A percentile compares a stretch with the other conserved stretches of the same genome.
These are phyloP conservation scores for Pseudopyrenochaeta lycopersici DNA, from an alignment of 2,329 filamentous ascomycete genomes.

Conservation along the genomic window DNA sequence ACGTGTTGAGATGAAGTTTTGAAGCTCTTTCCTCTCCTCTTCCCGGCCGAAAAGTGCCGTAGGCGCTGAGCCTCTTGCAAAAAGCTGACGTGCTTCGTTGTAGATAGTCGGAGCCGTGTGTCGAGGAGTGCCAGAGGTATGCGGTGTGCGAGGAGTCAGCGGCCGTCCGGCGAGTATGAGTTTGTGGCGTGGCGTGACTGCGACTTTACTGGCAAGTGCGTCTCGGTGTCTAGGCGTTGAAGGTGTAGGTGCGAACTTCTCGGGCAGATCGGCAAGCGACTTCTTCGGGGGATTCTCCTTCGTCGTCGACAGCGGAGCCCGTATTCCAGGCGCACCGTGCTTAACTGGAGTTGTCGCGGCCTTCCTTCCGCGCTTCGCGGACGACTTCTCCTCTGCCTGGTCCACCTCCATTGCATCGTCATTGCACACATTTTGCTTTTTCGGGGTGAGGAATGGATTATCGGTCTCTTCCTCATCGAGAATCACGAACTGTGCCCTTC, in stretches of 20 bases:
- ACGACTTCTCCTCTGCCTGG: conserved; percentile 46
- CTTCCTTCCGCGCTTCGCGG: conserved; percentile 45
- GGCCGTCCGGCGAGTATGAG: conserved; percentile 80
- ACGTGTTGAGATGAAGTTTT: conserved; percentile 72
- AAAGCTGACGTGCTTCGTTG: conserved; percentile 85
- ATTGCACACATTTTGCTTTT: conserved; percentile 45
- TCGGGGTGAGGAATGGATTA: conserved; percentile 62
- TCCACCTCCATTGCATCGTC: conserved; percentile 58
- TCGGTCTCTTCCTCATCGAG: conserved; percentile 73
- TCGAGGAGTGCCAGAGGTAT: conserved; percentile 75
- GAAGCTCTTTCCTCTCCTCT: conserved; percentile 70
- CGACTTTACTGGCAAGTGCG: conserved; percentile 73
- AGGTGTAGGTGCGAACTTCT: conserved; percentile 61
- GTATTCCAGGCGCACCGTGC: conserved; percentile 54
- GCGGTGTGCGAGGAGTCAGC: conserved; percentile 80
- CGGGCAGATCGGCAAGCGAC: conserved; percentile 60
- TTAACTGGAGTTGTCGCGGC: conserved; percentile 56
- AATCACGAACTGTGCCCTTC: conserved; percentile 55
- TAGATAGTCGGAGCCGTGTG: conserved; percentile 77
- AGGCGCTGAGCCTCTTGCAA: conserved; percentile 79
- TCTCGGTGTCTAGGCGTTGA: conserved; percentile 82
- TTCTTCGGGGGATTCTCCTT: conserved; percentile 59
- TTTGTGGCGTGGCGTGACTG: conserved; percentile 83
- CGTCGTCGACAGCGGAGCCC: conserved; percentile 55
- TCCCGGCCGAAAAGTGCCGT: conserved; percentile 82